Conservation (phyloP, 73 alveolate genomes). For the Uronychia binucleata region DNA sequence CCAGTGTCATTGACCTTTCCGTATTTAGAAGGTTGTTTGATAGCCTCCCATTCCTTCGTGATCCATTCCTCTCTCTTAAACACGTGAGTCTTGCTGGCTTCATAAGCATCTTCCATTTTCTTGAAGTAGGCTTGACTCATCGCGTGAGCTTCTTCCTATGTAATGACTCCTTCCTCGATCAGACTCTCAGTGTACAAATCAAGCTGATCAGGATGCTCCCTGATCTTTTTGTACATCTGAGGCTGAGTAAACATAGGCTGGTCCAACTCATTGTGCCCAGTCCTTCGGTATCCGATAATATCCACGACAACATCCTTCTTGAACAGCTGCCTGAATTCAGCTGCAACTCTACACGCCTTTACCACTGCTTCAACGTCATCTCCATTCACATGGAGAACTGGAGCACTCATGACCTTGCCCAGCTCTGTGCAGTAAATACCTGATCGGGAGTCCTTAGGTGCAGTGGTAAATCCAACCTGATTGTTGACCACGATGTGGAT, state of each 20-base stretch:
- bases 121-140: constrained; percentile 6
- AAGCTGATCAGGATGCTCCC: constrained; percentile 43
- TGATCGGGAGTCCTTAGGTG: constrained; percentile 82
- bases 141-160: constrained; percentile 37
- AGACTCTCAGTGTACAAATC: constrained; percentile 64
- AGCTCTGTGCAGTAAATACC: constrained; percentile 83
- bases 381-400: constrained; percentile 94
- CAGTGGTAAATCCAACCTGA: constrained; percentile 94
- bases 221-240: constrained; percentile 72
- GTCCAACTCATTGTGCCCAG: constrained; percentile 97
- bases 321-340: constrained; percentile 70
- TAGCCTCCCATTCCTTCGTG: constrained; percentile 73
- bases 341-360: constrained; percentile 75
- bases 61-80: constrained; percentile 73
- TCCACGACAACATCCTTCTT: constrained; percentile 77
- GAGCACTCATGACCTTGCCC: constrained; percentile 88
- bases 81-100: constrained; percentile 23
- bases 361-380: constrained; percentile 66
- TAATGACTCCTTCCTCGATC: constrained; percentile 59
- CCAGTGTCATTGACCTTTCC: constrained; percentile 77
- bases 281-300: constrained; percentile 90
- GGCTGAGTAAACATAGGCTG: constrained; percentile 91
- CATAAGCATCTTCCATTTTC: constrained; percentile 27
- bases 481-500: constrained; percentile 92
- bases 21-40: constrained; percentile 32